Conservation (phyloP, 2,329 filamentous ascomycete genomes). For the Hawksworthiomyces lignivorus region DNA sequence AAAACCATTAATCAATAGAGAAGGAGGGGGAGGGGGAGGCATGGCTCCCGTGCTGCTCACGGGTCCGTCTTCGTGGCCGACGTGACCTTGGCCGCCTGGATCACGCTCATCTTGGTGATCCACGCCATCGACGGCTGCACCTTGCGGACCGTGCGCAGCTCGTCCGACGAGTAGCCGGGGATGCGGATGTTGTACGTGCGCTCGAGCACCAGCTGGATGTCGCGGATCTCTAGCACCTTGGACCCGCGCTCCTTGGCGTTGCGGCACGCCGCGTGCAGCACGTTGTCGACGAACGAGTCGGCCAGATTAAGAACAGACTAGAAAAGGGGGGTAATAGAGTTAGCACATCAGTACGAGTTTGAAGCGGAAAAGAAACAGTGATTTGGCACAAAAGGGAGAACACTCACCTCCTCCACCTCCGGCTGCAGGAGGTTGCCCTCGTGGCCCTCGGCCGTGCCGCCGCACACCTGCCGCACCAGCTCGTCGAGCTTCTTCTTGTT, state of each 20-base stretch:
- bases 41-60: no score
- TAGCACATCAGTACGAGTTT: slow-evolving; percentile 5
- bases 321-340: no score
- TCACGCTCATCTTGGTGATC: slow-evolving; percentile 95
- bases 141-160: slow-evolving; percentile 89
- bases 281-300: slow-evolving; percentile 90
- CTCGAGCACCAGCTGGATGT: slow-evolving; percentile 76
- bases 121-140: slow-evolving; percentile 80
- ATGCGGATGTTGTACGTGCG: slow-evolving; percentile 86
- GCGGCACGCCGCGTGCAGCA: slow-evolving; percentile 78
- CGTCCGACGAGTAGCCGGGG: slow-evolving; percentile 88
- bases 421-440: slow-evolving; percentile 75
- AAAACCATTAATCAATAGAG: no score
- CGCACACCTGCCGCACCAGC: slow-evolving; percentile 86
- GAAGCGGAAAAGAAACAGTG: slow-evolving; percentile 4
- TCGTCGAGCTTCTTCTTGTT: slow-evolving; percentile 98
- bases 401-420: slow-evolving; percentile 85
- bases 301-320: slow-evolving; percentile 82
- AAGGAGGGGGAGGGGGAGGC: no score
- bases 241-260: slow-evolving; percentile 89
- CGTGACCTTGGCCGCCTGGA: slow-evolving; percentile 85
- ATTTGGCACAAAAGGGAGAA: slow-evolving; percentile 5
- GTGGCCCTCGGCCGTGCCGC: slow-evolving; percentile 62
- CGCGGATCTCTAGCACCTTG: slow-evolving; percentile 81
- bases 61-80: slow-evolving; percentile 37